These are phyloP conservation scores for Aureoboletus auriporus DNA, from an alignment of 768 basidiomycete species.

Conservation along the genomic window DNA sequence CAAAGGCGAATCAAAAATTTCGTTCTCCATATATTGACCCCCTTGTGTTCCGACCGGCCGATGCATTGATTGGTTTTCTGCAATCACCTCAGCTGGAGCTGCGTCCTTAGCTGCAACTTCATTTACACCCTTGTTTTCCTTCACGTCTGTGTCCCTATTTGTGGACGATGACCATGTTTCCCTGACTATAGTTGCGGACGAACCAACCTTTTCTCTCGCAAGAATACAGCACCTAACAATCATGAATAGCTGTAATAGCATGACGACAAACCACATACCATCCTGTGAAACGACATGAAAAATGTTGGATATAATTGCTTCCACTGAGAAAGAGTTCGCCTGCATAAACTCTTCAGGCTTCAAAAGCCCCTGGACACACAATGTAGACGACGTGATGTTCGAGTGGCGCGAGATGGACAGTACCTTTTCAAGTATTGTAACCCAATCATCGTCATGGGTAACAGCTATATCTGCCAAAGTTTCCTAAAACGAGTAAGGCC, in stretches of 20 bases:
- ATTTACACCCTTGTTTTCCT: background rate
- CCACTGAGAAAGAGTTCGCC: background rate
- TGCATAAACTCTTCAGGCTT: conserved; percentile 1
- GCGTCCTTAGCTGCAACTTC: background rate
- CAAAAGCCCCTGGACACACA: background rate
- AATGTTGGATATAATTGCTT: background rate
- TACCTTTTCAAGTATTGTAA: background rate
- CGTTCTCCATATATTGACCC: background rate
- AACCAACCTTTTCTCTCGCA: background rate
- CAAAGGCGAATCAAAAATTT: background rate
- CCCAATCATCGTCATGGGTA: conserved; percentile 9
- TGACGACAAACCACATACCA: background rate
- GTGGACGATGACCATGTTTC: background rate
- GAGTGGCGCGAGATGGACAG: too few species aligned
- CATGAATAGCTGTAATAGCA: background rate
- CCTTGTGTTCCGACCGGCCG: too few species aligned
- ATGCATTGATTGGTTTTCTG: too few species aligned
- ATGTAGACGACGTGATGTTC: background rate
- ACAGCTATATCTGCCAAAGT: background rate
- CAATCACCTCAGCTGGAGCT: background rate
- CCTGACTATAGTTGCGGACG: background rate
- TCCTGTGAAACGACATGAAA: background rate
- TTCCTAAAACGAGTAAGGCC: background rate
- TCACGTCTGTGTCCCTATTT: background rate
- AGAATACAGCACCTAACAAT: conserved; percentile 1